A percentile compares a stretch with the other conserved stretches of the same genome.
These are phyloP conservation scores for Xylariaceae sp. DNA, from an alignment of 2,329 filamentous ascomycete species.

Conservation along the genomic window DNA sequence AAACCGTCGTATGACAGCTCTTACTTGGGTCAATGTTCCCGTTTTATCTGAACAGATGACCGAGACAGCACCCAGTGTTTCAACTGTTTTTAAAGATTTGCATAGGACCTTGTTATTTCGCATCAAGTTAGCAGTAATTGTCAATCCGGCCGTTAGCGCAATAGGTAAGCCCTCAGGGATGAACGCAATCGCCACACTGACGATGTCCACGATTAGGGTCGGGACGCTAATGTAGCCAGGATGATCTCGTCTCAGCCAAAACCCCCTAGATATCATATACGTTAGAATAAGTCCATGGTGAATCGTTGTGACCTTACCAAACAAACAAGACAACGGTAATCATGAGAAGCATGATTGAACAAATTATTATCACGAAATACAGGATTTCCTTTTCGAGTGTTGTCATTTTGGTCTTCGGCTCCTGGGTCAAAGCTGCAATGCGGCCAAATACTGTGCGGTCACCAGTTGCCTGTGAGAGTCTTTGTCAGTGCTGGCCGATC, in stretches of 20 bases:
- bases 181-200: constrained; percentile 76
- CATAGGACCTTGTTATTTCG: constrained; percentile 77
- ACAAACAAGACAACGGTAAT: constrained; percentile 69
- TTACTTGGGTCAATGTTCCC: constrained; percentile 67
- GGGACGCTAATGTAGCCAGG: constrained; percentile 76
- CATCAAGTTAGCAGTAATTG: constrained; percentile 80
- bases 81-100: constrained; percentile 81
- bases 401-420: constrained; percentile 71
- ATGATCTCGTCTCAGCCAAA: constrained; percentile 71
- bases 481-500: background rate
- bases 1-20: constrained; percentile 11
- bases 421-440: constrained; percentile 74
- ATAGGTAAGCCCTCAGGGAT: constrained; percentile 78
- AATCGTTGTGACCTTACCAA: constrained; percentile 55
- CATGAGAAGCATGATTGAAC: constrained; percentile 69
- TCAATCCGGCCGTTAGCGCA: constrained; percentile 72
- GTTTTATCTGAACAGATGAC: constrained; percentile 82
- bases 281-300: constrained; percentile 50
- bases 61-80: constrained; percentile 75
- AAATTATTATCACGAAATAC: constrained; percentile 75
- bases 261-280: constrained; percentile 55
- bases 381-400: constrained; percentile 75
- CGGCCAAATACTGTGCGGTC: constrained; percentile 78
- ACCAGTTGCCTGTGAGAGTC: constrained; percentile 60
- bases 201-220: constrained; percentile 74